phyloP scores from a whole-genome alignment of 2,329 filamentous ascomycete species.

The Monosporascus cannonballus region DNA sequence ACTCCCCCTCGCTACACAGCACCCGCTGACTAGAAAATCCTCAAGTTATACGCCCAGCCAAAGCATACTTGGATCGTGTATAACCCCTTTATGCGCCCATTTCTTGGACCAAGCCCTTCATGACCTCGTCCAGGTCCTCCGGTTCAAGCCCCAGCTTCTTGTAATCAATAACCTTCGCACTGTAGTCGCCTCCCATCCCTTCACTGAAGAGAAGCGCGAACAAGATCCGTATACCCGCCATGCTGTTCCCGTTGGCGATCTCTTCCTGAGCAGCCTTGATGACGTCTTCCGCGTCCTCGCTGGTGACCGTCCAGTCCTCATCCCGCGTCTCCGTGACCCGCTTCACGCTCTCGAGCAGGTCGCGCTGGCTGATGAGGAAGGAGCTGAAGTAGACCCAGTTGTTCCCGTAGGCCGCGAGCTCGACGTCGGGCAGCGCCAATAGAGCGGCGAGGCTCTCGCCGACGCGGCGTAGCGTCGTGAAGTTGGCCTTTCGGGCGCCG shows the following conservation, averaged over 20 bases:
- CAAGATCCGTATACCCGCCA: conserved; percentile 11
- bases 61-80: too few relatives aligned
- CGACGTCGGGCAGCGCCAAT: conserved; percentile 27
- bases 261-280: conserved; percentile 7
- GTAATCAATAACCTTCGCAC: conserved; percentile 22
- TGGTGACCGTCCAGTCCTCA: conserved; percentile 22
- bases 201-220: conserved; percentile 24
- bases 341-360: conserved; percentile 28
- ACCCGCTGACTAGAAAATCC: neutral
- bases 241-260: conserved; percentile 7
- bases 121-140: conserved; percentile 24
- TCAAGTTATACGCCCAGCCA: too few relatives aligned
- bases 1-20: too few relatives aligned
- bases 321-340: conserved; percentile 23
- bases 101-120: conserved; percentile 10
- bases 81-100: neutral
- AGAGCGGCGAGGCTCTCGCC: conserved; percentile 29
- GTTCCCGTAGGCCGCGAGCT: conserved; percentile 24
- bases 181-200: conserved; percentile 27
- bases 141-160: conserved; percentile 18
- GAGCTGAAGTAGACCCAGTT: conserved; percentile 27
- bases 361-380: conserved; percentile 27
- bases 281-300: conserved; percentile 15
- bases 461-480: conserved; percentile 24
- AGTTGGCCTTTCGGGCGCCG: conserved; percentile 22